Percentiles rank a stretch among this genome's conserved stretches.
Evolutionary conservation across 176 grass and related monocot species (phyloP).

Genomic region (Microstegium vimineum): DNA sequence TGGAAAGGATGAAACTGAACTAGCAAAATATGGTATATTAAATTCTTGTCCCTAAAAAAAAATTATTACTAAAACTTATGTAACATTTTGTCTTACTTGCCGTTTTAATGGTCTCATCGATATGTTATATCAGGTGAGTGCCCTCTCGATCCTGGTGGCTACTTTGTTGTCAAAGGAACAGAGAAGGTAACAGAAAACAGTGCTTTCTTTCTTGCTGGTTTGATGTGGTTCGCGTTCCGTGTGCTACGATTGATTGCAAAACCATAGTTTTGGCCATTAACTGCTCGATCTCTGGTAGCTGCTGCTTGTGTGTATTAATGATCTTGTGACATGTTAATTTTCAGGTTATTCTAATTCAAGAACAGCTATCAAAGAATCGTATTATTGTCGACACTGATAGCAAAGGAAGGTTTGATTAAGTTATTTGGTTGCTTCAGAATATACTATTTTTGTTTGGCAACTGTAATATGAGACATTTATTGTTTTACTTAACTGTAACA

Average conservation of each 20-base stretch:
- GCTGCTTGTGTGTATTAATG: neutral
- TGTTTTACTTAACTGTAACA: neutral
- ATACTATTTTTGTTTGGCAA: neutral
- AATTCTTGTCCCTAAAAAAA: neutral
- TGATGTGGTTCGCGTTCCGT: neutral
- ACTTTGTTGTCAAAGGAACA: constrained; percentile 93
- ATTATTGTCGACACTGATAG: constrained; percentile 84
- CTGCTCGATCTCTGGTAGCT: neutral
- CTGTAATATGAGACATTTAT: neutral
- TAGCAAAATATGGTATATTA: constrained; percentile 9
- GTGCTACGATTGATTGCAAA: neutral
- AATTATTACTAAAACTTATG: neutral
- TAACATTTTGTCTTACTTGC: constrained; percentile 5
- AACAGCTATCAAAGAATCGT: constrained; percentile 96
- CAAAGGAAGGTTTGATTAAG: constrained; percentile 61
- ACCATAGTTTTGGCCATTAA: neutral
- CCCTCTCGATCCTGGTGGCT: constrained; percentile 94
- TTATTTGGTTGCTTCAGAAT: neutral
- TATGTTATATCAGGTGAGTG: constrained; percentile 67
- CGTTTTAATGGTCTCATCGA: constrained; percentile 20
- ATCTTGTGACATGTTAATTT: constrained; percentile 24
- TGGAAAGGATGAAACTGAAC: constrained; percentile 78
- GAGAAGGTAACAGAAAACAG: constrained; percentile 68
- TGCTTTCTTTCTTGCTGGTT: neutral
- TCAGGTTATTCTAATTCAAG: constrained; percentile 97